Evolutionary conservation across 2,329 filamentous ascomycete species (phyloP).

Genomic region (Cercospora janseana): DNA sequence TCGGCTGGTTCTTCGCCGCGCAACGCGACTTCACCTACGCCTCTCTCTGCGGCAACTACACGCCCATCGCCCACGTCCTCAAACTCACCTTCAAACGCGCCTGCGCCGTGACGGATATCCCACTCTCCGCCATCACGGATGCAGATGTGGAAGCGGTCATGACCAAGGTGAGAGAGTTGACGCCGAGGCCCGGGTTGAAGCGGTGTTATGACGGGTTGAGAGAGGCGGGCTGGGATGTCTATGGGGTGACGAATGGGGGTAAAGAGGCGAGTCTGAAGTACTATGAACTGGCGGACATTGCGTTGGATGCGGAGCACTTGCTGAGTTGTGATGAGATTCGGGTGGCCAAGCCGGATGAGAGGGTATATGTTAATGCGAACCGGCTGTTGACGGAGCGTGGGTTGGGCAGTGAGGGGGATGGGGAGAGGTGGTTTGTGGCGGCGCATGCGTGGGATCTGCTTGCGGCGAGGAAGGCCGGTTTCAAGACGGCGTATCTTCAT

Average conservation of each 20-base stretch:
- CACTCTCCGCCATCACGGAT: slow-evolving; percentile 23
- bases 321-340: slow-evolving; percentile 33
- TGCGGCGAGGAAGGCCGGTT: slow-evolving; percentile 34
- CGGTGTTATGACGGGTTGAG: slow-evolving; percentile 32
- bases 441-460: slow-evolving; percentile 35
- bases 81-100: slow-evolving; percentile 31
- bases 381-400: slow-evolving; percentile 26
- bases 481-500: slow-evolving; percentile 34
- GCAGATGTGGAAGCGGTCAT: slow-evolving; percentile 34
- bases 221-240: slow-evolving; percentile 33
- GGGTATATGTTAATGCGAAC: slow-evolving; percentile 32
- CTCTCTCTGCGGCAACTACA: slow-evolving; percentile 30
- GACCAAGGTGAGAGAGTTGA: slow-evolving; percentile 25
- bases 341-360: slow-evolving; percentile 33
- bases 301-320: slow-evolving; percentile 31
- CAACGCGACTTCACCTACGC: slow-evolving; percentile 36
- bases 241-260: slow-evolving; percentile 35
- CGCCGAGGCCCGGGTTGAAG: slow-evolving; percentile 30
- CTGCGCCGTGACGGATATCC: slow-evolving; percentile 31
- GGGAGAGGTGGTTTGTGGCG: slow-evolving; percentile 35
- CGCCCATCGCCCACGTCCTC: slow-evolving; percentile 32
- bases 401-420: slow-evolving; percentile 26
- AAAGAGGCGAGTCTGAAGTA: slow-evolving; percentile 34
- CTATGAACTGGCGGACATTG: slow-evolving; percentile 31
- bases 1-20: slow-evolving; percentile 36